These are phyloP conservation scores for Pichia sp. DNA, from an alignment of 1,139 yeast species.

Conservation along the genomic window DNA sequence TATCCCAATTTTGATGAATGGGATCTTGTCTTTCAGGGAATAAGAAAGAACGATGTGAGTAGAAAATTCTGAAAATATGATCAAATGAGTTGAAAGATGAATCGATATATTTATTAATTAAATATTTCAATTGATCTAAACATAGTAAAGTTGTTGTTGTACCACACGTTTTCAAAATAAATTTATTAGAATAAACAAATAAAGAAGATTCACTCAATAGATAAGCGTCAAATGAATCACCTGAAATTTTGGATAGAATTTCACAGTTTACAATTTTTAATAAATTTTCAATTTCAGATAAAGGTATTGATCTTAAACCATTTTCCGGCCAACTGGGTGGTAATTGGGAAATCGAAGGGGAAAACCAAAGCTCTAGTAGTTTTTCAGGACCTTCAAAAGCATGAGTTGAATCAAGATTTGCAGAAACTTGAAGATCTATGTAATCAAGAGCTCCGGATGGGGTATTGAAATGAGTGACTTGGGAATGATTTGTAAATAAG, in stretches of 20 bases:
- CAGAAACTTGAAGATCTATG: conserved; percentile 74
- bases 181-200: conserved; percentile 81
- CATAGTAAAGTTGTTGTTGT: conserved; percentile 88
- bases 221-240: conserved; percentile 69
- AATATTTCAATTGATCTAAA: conserved; percentile 54
- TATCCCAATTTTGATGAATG: conserved; percentile 80
- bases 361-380: conserved; percentile 84
- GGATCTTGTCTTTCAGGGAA: conserved; percentile 81
- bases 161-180: conserved; percentile 91
- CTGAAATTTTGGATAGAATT: conserved; percentile 70
- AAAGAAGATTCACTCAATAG: conserved; percentile 83
- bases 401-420: conserved; percentile 73
- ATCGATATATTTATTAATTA: conserved; percentile 37
- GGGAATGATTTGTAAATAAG: conserved; percentile 11
- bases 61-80: conserved; percentile 63
- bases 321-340: conserved; percentile 34
- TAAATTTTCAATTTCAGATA: conserved; percentile 62
- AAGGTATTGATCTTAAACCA: conserved; percentile 61
- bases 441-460: conserved; percentile 32
- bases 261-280: conserved; percentile 85
- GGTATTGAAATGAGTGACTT: conserved; percentile 7
- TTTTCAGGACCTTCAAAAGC: conserved; percentile 98
- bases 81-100: conserved; percentile 23
- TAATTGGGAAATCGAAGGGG: conserved; percentile 34
- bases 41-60: conserved; percentile 88